Conservation (phyloP, 1,284 basidiomycete genomes). For the Leccinum pachyderme region DNA sequence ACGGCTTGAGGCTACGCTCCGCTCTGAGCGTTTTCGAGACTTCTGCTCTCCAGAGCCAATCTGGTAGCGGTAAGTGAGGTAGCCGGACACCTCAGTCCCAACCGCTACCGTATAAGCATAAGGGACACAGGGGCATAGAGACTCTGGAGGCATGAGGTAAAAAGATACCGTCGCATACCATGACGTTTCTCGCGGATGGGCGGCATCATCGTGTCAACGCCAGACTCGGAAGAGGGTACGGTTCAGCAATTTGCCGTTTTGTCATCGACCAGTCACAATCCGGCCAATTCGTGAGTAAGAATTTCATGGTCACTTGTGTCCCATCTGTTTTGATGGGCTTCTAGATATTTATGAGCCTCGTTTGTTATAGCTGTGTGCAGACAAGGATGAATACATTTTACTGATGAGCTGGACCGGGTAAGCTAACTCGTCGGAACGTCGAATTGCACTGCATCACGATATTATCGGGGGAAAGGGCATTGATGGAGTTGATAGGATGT, state of each 20-base stretch:
- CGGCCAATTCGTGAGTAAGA: too few species aligned
- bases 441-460: background rate
- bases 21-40: too few species aligned
- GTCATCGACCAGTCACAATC: too few species aligned
- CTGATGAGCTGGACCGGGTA: background rate
- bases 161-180: too few species aligned
- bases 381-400: background rate
- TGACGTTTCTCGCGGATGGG: background rate
- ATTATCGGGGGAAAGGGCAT: background rate
- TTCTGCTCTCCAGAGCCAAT: background rate
- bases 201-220: background rate
- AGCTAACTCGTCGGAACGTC: background rate
- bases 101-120: background rate
- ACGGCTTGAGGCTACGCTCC: background rate
- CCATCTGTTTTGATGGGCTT: too few species aligned
- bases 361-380: background rate
- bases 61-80: background rate
- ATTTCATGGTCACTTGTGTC: too few species aligned
- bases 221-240: background rate
- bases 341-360: too few species aligned
- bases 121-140: background rate
- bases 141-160: too few species aligned
- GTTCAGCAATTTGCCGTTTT: background rate
- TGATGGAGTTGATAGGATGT: background rate
- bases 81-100: background rate